These are phyloP conservation scores for Peronosclerospora sorghi DNA, from an alignment of 352 stramenopile genomes.

Conservation along the genomic window DNA sequence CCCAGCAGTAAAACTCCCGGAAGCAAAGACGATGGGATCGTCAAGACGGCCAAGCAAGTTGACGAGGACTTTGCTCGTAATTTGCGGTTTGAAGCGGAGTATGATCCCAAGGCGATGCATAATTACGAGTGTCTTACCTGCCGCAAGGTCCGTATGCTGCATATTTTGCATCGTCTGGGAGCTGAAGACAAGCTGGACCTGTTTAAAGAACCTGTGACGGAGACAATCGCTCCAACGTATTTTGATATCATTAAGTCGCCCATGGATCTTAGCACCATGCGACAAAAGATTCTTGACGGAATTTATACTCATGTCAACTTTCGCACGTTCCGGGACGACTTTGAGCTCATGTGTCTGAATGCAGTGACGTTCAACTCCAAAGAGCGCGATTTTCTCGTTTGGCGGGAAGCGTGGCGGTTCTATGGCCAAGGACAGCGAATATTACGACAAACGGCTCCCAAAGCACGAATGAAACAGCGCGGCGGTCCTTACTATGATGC, in stretches of 20 bases:
- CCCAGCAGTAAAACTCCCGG: slow-evolving; percentile 4
- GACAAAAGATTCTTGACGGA: slow-evolving; percentile 49
- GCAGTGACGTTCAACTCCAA: slow-evolving; percentile 92
- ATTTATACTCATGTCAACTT: slow-evolving; percentile 68
- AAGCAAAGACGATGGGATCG: slow-evolving; percentile 14
- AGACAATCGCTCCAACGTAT: slow-evolving; percentile 88
- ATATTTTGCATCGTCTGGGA: slow-evolving; percentile 45
- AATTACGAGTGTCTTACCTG: slow-evolving; percentile 83
- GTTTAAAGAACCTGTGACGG: slow-evolving; percentile 91
- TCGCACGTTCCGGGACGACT: slow-evolving; percentile 81
- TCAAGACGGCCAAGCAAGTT: slow-evolving; percentile 37
- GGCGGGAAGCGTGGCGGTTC: slow-evolving; percentile 88
- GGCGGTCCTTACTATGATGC: slow-evolving; percentile 62
- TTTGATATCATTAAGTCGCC: slow-evolving; percentile 87
- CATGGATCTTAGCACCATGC: slow-evolving; percentile 90
- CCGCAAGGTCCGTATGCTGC: slow-evolving; percentile 63
- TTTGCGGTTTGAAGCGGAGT: slow-evolving; percentile 48
- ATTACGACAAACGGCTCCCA: slow-evolving; percentile 59
- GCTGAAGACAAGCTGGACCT: slow-evolving; percentile 81
- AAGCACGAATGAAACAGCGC: slow-evolving; percentile 66
- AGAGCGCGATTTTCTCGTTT: slow-evolving; percentile 83
- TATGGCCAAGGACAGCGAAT: slow-evolving; percentile 75
- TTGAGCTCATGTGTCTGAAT: slow-evolving; percentile 94
- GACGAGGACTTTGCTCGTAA: slow-evolving; percentile 56
- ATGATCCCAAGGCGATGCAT: slow-evolving; percentile 57